Evolutionary conservation across 2,329 filamentous ascomycete species (phyloP).

Genomic region (Onygenales sp.): DNA sequence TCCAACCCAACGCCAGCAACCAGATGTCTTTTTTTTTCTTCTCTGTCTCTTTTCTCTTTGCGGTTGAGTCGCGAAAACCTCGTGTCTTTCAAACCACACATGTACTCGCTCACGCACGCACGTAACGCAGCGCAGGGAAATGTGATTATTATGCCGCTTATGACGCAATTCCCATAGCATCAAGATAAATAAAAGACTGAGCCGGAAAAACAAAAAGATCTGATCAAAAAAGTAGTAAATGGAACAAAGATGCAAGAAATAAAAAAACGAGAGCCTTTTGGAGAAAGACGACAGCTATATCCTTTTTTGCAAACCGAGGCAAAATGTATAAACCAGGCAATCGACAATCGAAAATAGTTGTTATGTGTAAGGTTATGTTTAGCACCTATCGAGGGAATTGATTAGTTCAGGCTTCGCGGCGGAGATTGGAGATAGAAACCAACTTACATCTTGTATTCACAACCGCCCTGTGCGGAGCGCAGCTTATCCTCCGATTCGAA

Average conservation of each 20-base stretch:
- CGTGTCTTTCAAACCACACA: background rate
- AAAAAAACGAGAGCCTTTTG: too few species aligned
- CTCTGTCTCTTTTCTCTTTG: background rate
- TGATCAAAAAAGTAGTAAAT: too few species aligned
- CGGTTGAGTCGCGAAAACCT: background rate
- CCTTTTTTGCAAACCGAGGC: too few species aligned
- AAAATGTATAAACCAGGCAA: too few species aligned
- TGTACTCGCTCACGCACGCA: background rate
- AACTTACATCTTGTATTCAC: conserved; percentile 63
- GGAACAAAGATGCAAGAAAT: too few species aligned
- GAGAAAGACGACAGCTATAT: too few species aligned
- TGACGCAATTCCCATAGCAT: too few species aligned
- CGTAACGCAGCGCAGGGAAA: background rate
- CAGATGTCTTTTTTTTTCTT: background rate
- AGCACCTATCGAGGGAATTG: conserved; percentile 22
- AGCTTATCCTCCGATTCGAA: conserved; percentile 66
- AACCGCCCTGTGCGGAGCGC: conserved; percentile 58
- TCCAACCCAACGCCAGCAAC: conserved; percentile 9
- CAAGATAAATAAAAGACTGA: too few species aligned
- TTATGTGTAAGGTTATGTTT: conserved; percentile 5
- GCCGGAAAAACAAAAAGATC: too few species aligned
- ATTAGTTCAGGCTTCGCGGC: conserved; percentile 7
- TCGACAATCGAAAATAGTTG: too few species aligned
- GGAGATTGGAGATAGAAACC: background rate
- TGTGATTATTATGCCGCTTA: too few species aligned